Conservation (phyloP, 352 stramenopile genomes). For the Globisporangium abappressorium region DNA sequence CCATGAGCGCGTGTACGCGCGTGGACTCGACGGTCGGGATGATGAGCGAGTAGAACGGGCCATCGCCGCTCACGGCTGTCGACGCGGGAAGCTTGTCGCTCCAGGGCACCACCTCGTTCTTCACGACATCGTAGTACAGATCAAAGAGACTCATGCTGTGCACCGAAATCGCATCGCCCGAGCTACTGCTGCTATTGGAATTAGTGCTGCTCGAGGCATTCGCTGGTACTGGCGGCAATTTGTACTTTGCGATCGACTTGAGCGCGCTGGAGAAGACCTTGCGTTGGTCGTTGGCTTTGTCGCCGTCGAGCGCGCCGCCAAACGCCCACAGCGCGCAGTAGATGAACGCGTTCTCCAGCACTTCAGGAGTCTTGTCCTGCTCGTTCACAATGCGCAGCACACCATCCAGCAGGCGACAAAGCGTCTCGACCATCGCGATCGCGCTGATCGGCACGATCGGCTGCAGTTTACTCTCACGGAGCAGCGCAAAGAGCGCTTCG, state of each 20-base stretch:
- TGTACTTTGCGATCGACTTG: constrained; percentile 76
- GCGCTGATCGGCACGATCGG: constrained; percentile 49
- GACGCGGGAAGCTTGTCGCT: constrained; percentile 49
- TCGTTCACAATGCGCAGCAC: constrained; percentile 76
- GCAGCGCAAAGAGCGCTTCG: constrained; percentile 76
- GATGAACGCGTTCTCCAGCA: constrained; percentile 94
- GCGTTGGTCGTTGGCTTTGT: constrained; percentile 66
- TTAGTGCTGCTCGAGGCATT: background rate
- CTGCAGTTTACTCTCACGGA: constrained; percentile 60
- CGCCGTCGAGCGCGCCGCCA: constrained; percentile 89
- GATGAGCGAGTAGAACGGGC: constrained; percentile 58
- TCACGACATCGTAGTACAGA: constrained; percentile 63
- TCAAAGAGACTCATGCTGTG: constrained; percentile 64
- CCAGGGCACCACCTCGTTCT: constrained; percentile 80
- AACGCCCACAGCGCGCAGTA: constrained; percentile 96
- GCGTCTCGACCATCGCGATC: constrained; percentile 82
- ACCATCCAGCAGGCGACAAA: constrained; percentile 94
- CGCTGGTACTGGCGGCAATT: constrained; percentile 23
- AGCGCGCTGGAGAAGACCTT: constrained; percentile 56
- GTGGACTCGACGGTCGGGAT: constrained; percentile 80
- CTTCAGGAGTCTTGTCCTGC: constrained; percentile 78
- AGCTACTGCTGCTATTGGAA: background rate
- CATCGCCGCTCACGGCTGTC: constrained; percentile 26
- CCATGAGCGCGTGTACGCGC: constrained; percentile 60
- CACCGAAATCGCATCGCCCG: background rate